Evolutionary conservation across 2,329 filamentous ascomycete species (phyloP).

Genomic region (Cladosporium sp.): DNA sequence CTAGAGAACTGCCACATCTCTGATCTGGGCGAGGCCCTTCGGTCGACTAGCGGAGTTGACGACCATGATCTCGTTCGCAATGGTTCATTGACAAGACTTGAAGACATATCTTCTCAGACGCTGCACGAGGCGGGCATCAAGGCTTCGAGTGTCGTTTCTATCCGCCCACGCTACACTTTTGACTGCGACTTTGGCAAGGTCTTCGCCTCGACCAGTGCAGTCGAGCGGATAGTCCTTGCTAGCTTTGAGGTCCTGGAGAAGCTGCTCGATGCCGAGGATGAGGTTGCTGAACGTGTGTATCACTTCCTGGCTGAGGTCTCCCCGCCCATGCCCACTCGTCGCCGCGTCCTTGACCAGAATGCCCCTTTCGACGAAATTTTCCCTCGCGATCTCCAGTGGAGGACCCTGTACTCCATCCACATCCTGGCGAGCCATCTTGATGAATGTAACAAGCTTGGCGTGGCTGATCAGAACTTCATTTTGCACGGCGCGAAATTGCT

Average conservation of each 20-base stretch:
- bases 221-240: slow-evolving; percentile 73
- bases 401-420: slow-evolving; percentile 60
- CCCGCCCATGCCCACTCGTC: slow-evolving; percentile 26
- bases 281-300: slow-evolving; percentile 48
- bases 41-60: slow-evolving; percentile 18
- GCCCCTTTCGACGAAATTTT: slow-evolving; percentile 59
- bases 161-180: slow-evolving; percentile 22
- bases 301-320: slow-evolving; percentile 59
- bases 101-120: slow-evolving; percentile 5
- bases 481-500: slow-evolving; percentile 22
- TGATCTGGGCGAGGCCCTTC: slow-evolving; percentile 19
- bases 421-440: slow-evolving; percentile 57
- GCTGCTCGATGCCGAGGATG: slow-evolving; percentile 62
- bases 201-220: slow-evolving; percentile 33
- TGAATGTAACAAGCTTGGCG: slow-evolving; percentile 24
- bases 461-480: slow-evolving; percentile 25
- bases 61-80: slow-evolving; percentile 12
- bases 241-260: slow-evolving; percentile 81
- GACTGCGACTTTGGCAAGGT: slow-evolving; percentile 21
- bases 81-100: slow-evolving; percentile 1
- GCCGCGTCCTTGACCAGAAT: slow-evolving; percentile 50
- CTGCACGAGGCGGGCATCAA: slow-evolving; percentile 19
- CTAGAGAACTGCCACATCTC: slow-evolving; percentile 14
- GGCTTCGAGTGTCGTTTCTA: slow-evolving; percentile 19
- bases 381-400: slow-evolving; percentile 62